A percentile compares a stretch with the other conserved stretches of the same genome.
Evolutionary conservation across 2,329 filamentous ascomycete genomes (phyloP).

Genomic region (Hymenoscyphus repandus): DNA sequence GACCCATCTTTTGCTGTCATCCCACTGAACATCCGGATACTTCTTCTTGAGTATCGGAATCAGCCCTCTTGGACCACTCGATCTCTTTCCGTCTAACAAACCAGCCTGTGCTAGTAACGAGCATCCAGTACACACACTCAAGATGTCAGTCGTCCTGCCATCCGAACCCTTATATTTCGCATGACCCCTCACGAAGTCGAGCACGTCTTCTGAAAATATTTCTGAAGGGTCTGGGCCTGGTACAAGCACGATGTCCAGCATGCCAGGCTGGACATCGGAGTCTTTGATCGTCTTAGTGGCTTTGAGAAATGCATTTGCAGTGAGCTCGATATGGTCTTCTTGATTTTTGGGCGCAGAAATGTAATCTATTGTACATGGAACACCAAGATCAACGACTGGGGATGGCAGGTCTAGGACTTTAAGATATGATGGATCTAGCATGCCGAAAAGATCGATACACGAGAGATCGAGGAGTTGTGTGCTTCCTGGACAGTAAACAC

Average conservation of each 20-base stretch:
- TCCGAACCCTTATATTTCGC: slow-evolving; percentile 20
- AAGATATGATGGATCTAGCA: too few relatives aligned
- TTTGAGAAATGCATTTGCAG: slow-evolving; percentile 35
- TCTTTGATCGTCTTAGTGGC: slow-evolving; percentile 42
- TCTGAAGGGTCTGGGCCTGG: slow-evolving; percentile 43
- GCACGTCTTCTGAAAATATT: slow-evolving; percentile 30
- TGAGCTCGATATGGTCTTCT: slow-evolving; percentile 27
- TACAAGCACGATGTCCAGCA: slow-evolving; percentile 45
- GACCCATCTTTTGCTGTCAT: slow-evolving; percentile 46
- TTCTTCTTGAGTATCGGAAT: slow-evolving; percentile 32
- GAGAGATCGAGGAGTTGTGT: too few relatives aligned
- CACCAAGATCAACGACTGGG: background rate
- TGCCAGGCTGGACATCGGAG: slow-evolving; percentile 43
- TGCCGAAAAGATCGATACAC: too few relatives aligned
- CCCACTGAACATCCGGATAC: slow-evolving; percentile 37
- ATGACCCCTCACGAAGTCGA: slow-evolving; percentile 42
- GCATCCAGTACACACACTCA: slow-evolving; percentile 48
- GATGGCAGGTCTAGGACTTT: too few relatives aligned
- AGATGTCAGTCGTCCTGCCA: slow-evolving; percentile 39
- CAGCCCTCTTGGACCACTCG: slow-evolving; percentile 42
- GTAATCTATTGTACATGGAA: too few relatives aligned
- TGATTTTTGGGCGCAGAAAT: too few relatives aligned
- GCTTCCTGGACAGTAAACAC: too few relatives aligned
- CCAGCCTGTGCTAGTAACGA: slow-evolving; percentile 45
- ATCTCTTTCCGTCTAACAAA: slow-evolving; percentile 40